Evolutionary conservation across 2,329 filamentous ascomycete species (phyloP).

Genomic region (Geosmithia flava): DNA sequence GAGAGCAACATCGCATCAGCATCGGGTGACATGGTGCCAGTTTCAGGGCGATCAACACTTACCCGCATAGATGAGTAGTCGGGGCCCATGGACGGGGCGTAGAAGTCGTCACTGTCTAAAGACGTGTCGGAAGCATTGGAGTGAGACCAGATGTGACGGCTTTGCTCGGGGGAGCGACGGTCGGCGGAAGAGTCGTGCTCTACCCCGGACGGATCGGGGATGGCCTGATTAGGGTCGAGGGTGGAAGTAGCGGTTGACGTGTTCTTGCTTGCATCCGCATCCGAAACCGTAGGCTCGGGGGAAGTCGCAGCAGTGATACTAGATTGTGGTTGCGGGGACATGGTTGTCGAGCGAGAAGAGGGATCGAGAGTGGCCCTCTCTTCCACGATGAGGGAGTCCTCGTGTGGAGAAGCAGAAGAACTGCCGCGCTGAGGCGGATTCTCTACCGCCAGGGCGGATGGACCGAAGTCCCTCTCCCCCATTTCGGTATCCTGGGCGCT

Average conservation of each 20-base stretch:
- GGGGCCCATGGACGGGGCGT: constrained; percentile 22
- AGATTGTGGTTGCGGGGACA: constrained; percentile 28
- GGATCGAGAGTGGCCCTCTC: constrained; percentile 13
- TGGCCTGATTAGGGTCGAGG: not conserved
- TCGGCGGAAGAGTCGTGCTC: not conserved
- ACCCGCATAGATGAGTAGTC: constrained; percentile 24
- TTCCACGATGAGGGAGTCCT: constrained; percentile 12
- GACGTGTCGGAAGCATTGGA: constrained; percentile 9
- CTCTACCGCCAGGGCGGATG: constrained; percentile 4
- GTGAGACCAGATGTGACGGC: constrained; percentile 1
- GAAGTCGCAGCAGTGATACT: constrained; percentile 18
- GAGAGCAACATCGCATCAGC: not conserved
- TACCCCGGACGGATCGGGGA: not conserved
- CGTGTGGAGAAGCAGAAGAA: constrained; percentile 3
- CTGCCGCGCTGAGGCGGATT: constrained; percentile 9
- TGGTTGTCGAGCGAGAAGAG: constrained; percentile 26
- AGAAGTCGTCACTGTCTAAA: constrained; percentile 12
- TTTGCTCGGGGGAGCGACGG: not conserved
- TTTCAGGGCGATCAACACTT: constrained; percentile 28
- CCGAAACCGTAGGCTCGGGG: constrained; percentile 16
- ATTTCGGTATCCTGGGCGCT: not conserved
- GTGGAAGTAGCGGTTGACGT: not conserved
- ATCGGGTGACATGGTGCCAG: constrained; percentile 6
- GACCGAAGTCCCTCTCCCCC: not conserved
- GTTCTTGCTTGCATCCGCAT: constrained; percentile 20